phyloP scores from a whole-genome alignment of 1,284 basidiomycete genomes.

The Ceratobasidium sp. region DNA sequence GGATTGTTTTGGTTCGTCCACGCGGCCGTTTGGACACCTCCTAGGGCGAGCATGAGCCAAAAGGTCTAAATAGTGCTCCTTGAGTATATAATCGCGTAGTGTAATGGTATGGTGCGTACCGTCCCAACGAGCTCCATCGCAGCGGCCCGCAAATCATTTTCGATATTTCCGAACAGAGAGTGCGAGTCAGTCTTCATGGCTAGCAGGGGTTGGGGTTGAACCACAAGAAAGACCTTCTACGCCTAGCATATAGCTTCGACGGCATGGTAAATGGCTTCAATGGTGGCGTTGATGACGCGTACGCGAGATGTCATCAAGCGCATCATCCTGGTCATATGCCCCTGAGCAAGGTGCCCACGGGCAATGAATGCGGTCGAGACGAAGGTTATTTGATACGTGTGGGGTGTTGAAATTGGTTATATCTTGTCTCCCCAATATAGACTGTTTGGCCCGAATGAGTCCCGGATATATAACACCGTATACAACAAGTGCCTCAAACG shows the following conservation, averaged over 20 bases:
- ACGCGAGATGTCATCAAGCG: background rate
- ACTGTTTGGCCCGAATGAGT: no score
- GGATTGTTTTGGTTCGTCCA: background rate
- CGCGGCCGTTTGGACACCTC: background rate
- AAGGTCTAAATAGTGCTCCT: background rate
- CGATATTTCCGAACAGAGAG: conserved; percentile 22
- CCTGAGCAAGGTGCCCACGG: background rate
- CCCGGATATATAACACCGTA: no score
- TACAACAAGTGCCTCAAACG: no score
- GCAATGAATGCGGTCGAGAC: no score
- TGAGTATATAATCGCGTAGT: background rate
- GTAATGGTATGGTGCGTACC: background rate
- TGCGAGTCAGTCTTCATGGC: conserved; percentile 28
- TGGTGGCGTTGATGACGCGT: background rate
- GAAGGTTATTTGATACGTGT: no score
- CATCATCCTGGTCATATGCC: background rate
- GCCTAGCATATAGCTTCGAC: background rate
- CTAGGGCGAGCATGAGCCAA: background rate
- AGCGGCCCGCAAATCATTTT: conserved; percentile 44
- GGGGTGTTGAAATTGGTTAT: no score
- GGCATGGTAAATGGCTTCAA: background rate
- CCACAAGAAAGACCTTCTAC: background rate
- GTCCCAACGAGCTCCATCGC: conserved; percentile 40
- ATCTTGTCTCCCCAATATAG: no score
- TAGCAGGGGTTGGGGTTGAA: background rate